A percentile compares a stretch with the other conserved stretches of the same genome.
Evolutionary conservation across 306 rosid species (phyloP).

Genomic region (Bauhinia variegata): DNA sequence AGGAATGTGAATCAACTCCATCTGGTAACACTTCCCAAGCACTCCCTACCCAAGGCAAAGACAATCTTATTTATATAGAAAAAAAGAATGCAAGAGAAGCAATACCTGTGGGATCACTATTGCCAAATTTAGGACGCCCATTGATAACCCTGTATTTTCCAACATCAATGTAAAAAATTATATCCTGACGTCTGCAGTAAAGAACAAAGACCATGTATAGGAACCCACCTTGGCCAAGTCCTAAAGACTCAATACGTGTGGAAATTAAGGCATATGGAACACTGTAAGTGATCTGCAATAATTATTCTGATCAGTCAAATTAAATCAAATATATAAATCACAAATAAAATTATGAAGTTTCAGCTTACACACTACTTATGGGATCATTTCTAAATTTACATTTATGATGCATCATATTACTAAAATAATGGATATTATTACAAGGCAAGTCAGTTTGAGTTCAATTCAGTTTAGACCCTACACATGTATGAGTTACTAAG

Average conservation of each 20-base stretch:
- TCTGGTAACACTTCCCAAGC: too few species aligned
- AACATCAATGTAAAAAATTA: constrained; percentile 35
- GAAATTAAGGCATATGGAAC: constrained; percentile 91
- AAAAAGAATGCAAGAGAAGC: constrained; percentile 26
- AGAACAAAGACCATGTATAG: constrained; percentile 17
- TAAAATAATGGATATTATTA: constrained; percentile 21
- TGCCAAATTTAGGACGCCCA: constrained; percentile 93
- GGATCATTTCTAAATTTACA: constrained; percentile 16
- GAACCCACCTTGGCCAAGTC: constrained; percentile 86
- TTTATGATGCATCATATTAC: constrained; percentile 18
- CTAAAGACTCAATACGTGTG: constrained; percentile 79
- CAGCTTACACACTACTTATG: constrained; percentile 3
- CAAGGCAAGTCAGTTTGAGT: constrained; percentile 12
- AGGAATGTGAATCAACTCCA: too few species aligned
- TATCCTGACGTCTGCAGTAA: constrained; percentile 28
- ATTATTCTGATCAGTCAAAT: constrained; percentile 33
- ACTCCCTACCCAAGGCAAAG: too few species aligned
- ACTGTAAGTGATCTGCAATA: constrained; percentile 88
- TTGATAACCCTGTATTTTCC: constrained; percentile 78
- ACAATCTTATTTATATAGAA: neutral
- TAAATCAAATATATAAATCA: constrained; percentile 24
- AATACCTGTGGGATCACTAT: constrained; percentile 89
- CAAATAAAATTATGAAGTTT: neutral
- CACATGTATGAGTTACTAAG: constrained; percentile 7
- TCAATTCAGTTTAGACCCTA: constrained; percentile 15